phyloP scores from a whole-genome alignment of 2,329 filamentous ascomycete genomes.

The Pseudogymnoascus pannorum region DNA sequence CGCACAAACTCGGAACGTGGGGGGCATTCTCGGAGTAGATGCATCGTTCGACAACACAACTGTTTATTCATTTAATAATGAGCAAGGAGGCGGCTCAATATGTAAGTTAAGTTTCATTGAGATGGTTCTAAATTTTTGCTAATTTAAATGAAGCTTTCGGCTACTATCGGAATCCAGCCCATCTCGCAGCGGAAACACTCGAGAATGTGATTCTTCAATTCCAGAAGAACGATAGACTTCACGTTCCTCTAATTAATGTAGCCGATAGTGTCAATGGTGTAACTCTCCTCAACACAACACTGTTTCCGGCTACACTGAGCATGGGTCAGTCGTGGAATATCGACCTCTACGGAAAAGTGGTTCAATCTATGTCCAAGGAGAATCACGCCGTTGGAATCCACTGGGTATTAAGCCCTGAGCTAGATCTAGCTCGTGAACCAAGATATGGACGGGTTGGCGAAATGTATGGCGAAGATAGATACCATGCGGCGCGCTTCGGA shows the following conservation, averaged over 20 bases:
- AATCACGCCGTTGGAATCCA: constrained; percentile 26
- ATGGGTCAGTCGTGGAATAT: constrained; percentile 29
- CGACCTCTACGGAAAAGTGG: constrained; percentile 24
- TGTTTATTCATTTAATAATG: background rate
- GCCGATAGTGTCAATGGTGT: constrained; percentile 28
- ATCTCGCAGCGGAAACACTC: background rate
- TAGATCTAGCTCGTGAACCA: constrained; percentile 30
- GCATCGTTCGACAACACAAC: background rate
- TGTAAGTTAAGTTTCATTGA: background rate
- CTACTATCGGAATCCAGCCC: background rate
- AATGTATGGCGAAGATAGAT: constrained; percentile 29
- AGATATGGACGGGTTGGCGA: constrained; percentile 25
- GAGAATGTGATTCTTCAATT: background rate
- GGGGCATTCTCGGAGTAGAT: background rate
- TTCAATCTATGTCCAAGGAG: constrained; percentile 28
- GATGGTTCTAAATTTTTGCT: background rate
- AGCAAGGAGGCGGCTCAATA: background rate
- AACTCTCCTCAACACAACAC: constrained; percentile 26
- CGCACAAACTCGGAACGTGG: background rate
- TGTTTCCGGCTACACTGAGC: constrained; percentile 26
- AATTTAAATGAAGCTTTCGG: background rate
- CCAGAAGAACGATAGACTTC: background rate
- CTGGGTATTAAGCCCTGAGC: constrained; percentile 30
- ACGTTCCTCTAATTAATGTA: constrained; percentile 23
- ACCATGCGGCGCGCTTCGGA: constrained; percentile 28